Conservation (phyloP, 2,329 filamentous ascomycete genomes). For the Thyridium curvatum region DNA sequence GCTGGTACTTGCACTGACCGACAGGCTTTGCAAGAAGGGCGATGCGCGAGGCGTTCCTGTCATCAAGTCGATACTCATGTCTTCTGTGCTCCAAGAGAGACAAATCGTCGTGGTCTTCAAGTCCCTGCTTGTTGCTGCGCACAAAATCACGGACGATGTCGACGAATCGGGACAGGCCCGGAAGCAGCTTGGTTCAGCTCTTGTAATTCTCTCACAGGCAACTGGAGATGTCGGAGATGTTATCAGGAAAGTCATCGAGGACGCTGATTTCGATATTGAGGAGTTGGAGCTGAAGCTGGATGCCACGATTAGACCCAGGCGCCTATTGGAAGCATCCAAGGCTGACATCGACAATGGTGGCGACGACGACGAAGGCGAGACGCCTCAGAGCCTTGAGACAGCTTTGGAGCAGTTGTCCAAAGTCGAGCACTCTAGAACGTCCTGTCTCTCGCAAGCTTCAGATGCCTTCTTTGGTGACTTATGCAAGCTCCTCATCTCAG, state of each 20-base stretch:
- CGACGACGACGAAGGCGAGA: slow-evolving; percentile 14
- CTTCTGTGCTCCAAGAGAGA: slow-evolving; percentile 53
- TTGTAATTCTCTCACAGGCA: slow-evolving; percentile 60
- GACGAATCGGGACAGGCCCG: slow-evolving; percentile 51
- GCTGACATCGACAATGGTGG: slow-evolving; percentile 44
- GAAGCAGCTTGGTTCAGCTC: slow-evolving; percentile 56
- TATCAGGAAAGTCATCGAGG: slow-evolving; percentile 61
- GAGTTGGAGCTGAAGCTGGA: slow-evolving; percentile 70
- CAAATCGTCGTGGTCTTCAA: slow-evolving; percentile 62
- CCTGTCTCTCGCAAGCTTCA: slow-evolving; percentile 46
- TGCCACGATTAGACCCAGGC: slow-evolving; percentile 55
- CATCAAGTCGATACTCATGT: slow-evolving; percentile 55
- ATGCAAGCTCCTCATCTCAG: slow-evolving; percentile 50
- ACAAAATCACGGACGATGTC: slow-evolving; percentile 48
- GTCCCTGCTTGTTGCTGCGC: slow-evolving; percentile 53
- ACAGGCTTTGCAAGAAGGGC: slow-evolving; percentile 54
- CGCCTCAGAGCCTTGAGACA: slow-evolving; percentile 24
- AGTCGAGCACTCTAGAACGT: slow-evolving; percentile 20
- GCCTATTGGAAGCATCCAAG: slow-evolving; percentile 39
- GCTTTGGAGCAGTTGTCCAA: slow-evolving; percentile 30
- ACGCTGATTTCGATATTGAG: slow-evolving; percentile 66
- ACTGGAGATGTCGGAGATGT: slow-evolving; percentile 52
- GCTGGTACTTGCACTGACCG: slow-evolving; percentile 59
- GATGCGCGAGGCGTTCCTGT: slow-evolving; percentile 50
- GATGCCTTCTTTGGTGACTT: slow-evolving; percentile 52